Percentiles rank a stretch among this genome's conserved stretches.
Conservation (phyloP, 2,329 filamentous ascomycete species). For the Botrytis porri region DNA sequence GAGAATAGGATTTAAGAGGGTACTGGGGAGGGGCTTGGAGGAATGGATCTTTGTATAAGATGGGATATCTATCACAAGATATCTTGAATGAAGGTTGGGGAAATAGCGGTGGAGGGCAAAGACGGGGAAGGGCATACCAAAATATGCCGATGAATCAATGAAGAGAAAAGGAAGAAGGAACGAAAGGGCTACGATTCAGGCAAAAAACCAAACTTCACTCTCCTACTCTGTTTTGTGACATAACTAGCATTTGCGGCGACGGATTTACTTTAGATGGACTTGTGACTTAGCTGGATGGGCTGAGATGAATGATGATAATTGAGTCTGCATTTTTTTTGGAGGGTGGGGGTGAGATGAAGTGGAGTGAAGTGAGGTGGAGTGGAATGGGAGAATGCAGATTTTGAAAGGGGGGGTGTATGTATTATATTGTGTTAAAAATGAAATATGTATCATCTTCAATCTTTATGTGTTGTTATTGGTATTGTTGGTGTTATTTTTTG, state of each 20-base stretch:
- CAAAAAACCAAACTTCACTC: conserved; percentile 16
- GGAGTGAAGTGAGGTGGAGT: background rate
- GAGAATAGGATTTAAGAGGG: background rate
- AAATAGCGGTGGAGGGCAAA: too few species aligned
- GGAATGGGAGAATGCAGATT: background rate
- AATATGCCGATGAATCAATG: background rate
- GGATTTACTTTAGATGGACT: conserved; percentile 6
- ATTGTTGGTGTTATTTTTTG: background rate
- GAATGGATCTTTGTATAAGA: background rate
- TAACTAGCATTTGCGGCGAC: conserved; percentile 12
- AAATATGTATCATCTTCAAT: conserved; percentile 1
- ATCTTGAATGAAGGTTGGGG: background rate
- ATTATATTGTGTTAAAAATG: conserved; percentile 16
- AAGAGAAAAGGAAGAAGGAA: background rate
- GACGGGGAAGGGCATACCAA: background rate
- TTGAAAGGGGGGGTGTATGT: background rate
- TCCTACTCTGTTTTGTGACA: conserved; percentile 15
- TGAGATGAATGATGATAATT: conserved; percentile 9
- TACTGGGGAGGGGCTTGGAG: background rate
- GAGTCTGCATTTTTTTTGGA: background rate
- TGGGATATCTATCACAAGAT: background rate
- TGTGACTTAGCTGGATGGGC: background rate
- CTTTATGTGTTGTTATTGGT: background rate
- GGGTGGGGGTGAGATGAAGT: background rate
- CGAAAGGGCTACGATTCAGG: conserved; percentile 8